These are phyloP conservation scores for Mycena amicta DNA, from an alignment of 768 basidiomycete genomes.

Conservation along the genomic window DNA sequence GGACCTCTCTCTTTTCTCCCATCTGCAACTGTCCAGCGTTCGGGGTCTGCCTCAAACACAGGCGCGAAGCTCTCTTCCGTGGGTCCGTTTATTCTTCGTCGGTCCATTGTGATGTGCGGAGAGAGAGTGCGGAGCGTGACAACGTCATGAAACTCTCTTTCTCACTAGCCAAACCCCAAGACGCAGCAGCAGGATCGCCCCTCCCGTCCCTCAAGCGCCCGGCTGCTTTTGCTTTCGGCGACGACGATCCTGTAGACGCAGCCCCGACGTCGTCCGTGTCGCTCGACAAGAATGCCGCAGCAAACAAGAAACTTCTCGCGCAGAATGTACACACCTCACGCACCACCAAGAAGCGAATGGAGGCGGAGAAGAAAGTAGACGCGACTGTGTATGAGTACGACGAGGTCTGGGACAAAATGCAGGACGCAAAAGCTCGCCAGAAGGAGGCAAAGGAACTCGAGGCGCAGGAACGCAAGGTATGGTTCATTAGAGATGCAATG, in stretches of 20 bases:
- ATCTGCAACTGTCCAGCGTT: conserved; percentile 37
- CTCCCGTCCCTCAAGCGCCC: conserved; percentile 59
- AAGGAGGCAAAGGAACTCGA: conserved; percentile 80
- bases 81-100: conserved; percentile 89
- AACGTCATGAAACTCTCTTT: conserved; percentile 86
- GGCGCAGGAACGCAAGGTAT: conserved; percentile 75
- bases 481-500: too few species aligned
- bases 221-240: conserved; percentile 62
- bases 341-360: conserved; percentile 71
- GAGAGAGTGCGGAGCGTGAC: conserved; percentile 5
- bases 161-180: conserved; percentile 69
- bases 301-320: conserved; percentile 59
- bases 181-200: conserved; percentile 40
- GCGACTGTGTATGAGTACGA: conserved; percentile 91
- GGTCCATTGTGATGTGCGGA: conserved; percentile 64
- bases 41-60: conserved; percentile 49
- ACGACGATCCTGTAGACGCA: conserved; percentile 57
- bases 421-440: conserved; percentile 75
- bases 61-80: conserved; percentile 74
- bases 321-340: conserved; percentile 64
- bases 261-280: conserved; percentile 43
- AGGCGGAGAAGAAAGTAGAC: conserved; percentile 79
- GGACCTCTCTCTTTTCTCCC: conserved; percentile 54
- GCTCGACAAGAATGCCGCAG: conserved; percentile 38
- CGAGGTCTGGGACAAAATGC: conserved; percentile 95